Evolutionary conservation across 1,284 basidiomycete genomes (phyloP).

Genomic region (Naganishia sp.): DNA sequence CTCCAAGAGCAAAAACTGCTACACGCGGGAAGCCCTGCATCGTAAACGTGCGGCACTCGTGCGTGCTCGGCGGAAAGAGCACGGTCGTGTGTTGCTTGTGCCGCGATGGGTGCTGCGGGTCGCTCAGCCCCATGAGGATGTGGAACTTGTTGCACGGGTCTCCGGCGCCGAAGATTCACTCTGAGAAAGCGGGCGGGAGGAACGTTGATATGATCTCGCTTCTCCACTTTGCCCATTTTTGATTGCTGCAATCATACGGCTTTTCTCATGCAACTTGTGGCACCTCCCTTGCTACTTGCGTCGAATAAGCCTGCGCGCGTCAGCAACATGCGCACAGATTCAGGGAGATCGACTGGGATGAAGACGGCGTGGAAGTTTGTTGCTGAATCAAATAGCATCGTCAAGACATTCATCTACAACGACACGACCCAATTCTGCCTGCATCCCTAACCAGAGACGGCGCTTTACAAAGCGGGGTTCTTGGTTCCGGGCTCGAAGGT

Average conservation of each 20-base stretch:
- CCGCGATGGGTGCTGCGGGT: slow-evolving; percentile 49
- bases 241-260: no score
- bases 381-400: slow-evolving; percentile 7
- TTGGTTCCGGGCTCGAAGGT: slow-evolving; percentile 66
- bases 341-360: no score
- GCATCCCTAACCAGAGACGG: not conserved
- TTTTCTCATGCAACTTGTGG: no score
- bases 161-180: slow-evolving; percentile 96
- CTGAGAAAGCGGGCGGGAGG: slow-evolving; percentile 48
- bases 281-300: no score
- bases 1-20: no score
- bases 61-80: slow-evolving; percentile 79
- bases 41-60: no score
- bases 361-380: not conserved
- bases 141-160: slow-evolving; percentile 88
- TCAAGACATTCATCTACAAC: slow-evolving; percentile 7
- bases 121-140: slow-evolving; percentile 69
- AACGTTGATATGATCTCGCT: no score
- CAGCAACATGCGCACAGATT: no score
- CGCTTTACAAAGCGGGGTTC: slow-evolving; percentile 45
- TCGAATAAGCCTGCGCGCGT: no score
- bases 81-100: slow-evolving; percentile 91
- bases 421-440: not conserved
- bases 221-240: no score
- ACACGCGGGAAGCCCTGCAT: no score